Evolutionary conservation across 306 rosid genomes (phyloP), one percentile per base, ranked within the genome.

Genomic region (Cicer bijugum): DNA sequence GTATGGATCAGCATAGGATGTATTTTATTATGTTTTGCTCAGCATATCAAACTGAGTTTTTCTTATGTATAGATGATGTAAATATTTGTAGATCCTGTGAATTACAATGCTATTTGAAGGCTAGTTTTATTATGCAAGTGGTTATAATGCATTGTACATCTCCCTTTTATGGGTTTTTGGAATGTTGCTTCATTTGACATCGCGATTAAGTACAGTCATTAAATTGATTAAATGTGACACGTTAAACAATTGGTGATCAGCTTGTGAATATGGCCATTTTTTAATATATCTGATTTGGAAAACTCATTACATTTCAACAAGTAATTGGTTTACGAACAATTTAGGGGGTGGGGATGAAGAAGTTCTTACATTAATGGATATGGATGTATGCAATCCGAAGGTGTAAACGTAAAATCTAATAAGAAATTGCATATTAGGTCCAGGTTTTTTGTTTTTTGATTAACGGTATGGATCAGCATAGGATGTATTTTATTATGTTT

Each of bases 331-430:
- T 64, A 1, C 39, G 7, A 64, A 48, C 5, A 8, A 38, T 38
- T 19, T 3, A 1, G 50, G 56, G 7, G n/a, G 17, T 3, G 50
- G 51, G 40, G 42, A 8, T 60, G 46, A 46, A 35, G 35, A 28
- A 4, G 33, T 23, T 23, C 33, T 28, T 28, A 28, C 35, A 28
- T 28, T 28, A 2, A 28, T 28, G 35, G 35, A 4, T 4, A 0
- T 3, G 5, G 5, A 28, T 4, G 35, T 28, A 28, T 76, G 83
- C 85, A 44, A 61, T 84, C 39, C 74, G 87, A 48, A 81, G 87
- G 82, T 83, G 89, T 66, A 82, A 73, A 83, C 85, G 87, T 52
- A 86, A 80, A 63, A 84, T 86, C 39, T 66, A 37, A 58, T 76
- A 48, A 75, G 58, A 52, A 74, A 42, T 67, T 23, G 64, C 50